Conservation (phyloP, 2,329 filamentous ascomycete genomes). For the Phaeosphaeria sp. region DNA sequence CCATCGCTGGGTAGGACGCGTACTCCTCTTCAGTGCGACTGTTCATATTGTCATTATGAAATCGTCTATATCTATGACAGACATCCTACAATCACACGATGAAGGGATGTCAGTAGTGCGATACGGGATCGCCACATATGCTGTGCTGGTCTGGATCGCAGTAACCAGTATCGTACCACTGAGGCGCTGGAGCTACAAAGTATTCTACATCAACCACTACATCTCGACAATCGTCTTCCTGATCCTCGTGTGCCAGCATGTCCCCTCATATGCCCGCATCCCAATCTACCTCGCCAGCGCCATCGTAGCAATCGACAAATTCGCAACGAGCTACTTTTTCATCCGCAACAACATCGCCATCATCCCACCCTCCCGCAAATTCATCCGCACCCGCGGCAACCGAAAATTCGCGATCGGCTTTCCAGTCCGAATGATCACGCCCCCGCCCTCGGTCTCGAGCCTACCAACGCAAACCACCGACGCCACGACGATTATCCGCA, state of each 20-base stretch:
- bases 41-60: slow-evolving; percentile 35
- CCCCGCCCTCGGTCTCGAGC: slow-evolving; percentile 8
- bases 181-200: slow-evolving; percentile 30
- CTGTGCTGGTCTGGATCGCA: slow-evolving; percentile 31
- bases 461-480: slow-evolving; percentile 11
- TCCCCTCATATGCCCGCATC: slow-evolving; percentile 29
- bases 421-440: slow-evolving; percentile 30
- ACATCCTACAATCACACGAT: slow-evolving; percentile 28
- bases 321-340: slow-evolving; percentile 9
- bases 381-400: slow-evolving; percentile 12
- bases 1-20: slow-evolving; percentile 31
- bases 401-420: slow-evolving; percentile 26
- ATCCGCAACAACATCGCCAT: slow-evolving; percentile 27
- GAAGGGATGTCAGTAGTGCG: slow-evolving; percentile 28
- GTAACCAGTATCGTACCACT: slow-evolving; percentile 29
- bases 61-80: slow-evolving; percentile 24
- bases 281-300: slow-evolving; percentile 27
- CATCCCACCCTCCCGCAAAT: slow-evolving; percentile 10
- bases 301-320: slow-evolving; percentile 26
- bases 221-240: slow-evolving; percentile 30
- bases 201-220: slow-evolving; percentile 39
- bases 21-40: slow-evolving; percentile 35
- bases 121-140: slow-evolving; percentile 34
- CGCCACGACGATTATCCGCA: slow-evolving; percentile 27
- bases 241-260: slow-evolving; percentile 27